A percentile compares a stretch with the other conserved stretches of the same genome.
These are phyloP conservation scores for Silene latifolia DNA, from an alignment of 148 eudicot genomes.

Conservation along the genomic window DNA sequence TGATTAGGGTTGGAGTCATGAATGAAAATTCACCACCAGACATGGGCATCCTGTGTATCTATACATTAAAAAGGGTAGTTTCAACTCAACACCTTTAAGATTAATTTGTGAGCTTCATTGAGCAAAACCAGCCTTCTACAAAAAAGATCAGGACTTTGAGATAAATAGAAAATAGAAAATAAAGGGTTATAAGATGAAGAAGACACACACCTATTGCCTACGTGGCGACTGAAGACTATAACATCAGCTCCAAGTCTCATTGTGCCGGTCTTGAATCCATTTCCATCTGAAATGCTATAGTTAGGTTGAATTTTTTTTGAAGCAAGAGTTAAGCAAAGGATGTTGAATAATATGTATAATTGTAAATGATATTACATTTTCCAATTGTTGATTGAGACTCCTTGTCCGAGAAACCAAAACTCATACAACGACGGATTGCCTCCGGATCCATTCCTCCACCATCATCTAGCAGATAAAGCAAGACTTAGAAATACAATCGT, in stretches of 20 bases:
- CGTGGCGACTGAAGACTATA: slow-evolving; percentile 74
- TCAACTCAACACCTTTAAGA: neutral
- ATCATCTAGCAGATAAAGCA: slow-evolving; percentile 57
- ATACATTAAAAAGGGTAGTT: too few species aligned
- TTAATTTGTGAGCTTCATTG: neutral
- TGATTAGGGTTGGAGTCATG: neutral
- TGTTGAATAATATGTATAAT: neutral
- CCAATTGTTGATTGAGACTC: slow-evolving; percentile 76
- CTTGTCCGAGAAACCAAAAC: slow-evolving; percentile 96
- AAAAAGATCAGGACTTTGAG: neutral
- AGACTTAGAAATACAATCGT: slow-evolving; percentile 20
- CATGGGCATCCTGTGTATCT: too few species aligned
- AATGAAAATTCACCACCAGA: neutral
- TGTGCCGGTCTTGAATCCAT: slow-evolving; percentile 98
- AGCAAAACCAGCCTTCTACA: slow-evolving; percentile 1
- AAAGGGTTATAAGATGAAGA: neutral
- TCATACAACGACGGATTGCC: slow-evolving; percentile 75
- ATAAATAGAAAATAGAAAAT: neutral
- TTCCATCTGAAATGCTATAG: slow-evolving; percentile 74
- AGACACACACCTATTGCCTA: slow-evolving; percentile 40
- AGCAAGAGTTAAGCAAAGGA: neutral
- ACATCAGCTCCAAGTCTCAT: slow-evolving; percentile 99
- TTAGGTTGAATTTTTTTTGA: slow-evolving; percentile 22
- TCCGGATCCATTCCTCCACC: slow-evolving; percentile 97
- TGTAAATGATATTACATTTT: slow-evolving; percentile 48